Percentiles rank a stretch among this genome's conserved stretches.
These are phyloP conservation scores for Pestalotiopsis sp. DNA, from an alignment of 2,329 filamentous ascomycete species.

Conservation along the genomic window DNA sequence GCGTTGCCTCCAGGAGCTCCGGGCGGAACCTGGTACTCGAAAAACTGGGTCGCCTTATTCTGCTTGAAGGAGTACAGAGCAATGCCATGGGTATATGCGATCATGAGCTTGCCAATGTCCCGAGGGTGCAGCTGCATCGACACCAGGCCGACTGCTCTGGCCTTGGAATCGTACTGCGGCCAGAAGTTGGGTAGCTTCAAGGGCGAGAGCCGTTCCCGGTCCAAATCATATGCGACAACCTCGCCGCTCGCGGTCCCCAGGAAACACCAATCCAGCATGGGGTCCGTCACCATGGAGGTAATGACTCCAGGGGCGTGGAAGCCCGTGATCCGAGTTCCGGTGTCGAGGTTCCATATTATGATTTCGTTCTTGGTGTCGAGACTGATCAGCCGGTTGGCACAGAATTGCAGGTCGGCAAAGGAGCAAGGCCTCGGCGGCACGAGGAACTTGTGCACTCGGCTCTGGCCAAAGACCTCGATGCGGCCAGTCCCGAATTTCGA, in stretches of 20 bases:
- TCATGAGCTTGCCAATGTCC: conserved; percentile 87
- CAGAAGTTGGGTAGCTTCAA: conserved; percentile 89
- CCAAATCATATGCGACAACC: conserved; percentile 89
- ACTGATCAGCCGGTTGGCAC: conserved; percentile 80
- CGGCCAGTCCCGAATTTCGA: conserved; percentile 83
- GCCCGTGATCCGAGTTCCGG: conserved; percentile 65
- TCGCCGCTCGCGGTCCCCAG: conserved; percentile 83
- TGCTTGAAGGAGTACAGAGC: conserved; percentile 95
- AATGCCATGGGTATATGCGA: conserved; percentile 88
- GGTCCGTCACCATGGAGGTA: conserved; percentile 76
- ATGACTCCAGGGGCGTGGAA: conserved; percentile 79
- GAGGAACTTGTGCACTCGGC: conserved; percentile 76
- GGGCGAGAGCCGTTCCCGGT: conserved; percentile 72
- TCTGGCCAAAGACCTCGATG: conserved; percentile 86
- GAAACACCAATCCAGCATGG: conserved; percentile 91
- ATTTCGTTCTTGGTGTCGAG: conserved; percentile 87
- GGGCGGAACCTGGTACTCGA: conserved; percentile 78
- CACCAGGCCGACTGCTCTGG: conserved; percentile 64
- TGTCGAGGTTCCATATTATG: conserved; percentile 77
- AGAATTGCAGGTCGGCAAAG: conserved; percentile 79
- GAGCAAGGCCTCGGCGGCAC: conserved; percentile 72
- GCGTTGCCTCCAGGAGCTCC: conserved; percentile 85
- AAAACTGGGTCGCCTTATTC: conserved; percentile 75
- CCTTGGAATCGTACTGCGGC: conserved; percentile 70
- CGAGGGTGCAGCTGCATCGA: conserved; percentile 84